phyloP scores from a whole-genome alignment of 2,329 filamentous ascomycete genomes.

The Beauveria australis region DNA sequence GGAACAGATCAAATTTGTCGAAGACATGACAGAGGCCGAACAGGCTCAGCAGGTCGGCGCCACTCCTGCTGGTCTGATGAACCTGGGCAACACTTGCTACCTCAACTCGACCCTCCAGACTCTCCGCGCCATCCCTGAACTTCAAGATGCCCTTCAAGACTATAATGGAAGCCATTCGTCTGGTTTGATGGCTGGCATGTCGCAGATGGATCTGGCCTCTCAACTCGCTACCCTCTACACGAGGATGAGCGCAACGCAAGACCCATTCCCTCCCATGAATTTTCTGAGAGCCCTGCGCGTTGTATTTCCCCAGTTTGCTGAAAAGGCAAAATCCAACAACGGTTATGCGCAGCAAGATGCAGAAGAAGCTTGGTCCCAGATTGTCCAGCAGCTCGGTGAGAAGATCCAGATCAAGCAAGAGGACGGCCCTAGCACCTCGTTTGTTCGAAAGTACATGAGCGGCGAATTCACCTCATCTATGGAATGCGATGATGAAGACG shows the following conservation, averaged over 20 bases:
- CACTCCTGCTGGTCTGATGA: constrained; percentile 79
- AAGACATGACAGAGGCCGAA: constrained; percentile 97
- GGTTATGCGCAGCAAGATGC: constrained; percentile 97
- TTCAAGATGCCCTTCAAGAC: constrained; percentile 67
- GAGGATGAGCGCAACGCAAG: constrained; percentile 81
- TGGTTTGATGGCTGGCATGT: constrained; percentile 35
- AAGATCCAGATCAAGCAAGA: constrained; percentile 61
- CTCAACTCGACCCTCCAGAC: constrained; percentile 96
- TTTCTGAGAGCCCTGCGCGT: constrained; percentile 75
- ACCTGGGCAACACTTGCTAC: constrained; percentile 97
- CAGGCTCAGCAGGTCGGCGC: constrained; percentile 74
- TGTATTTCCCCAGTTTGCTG: constrained; percentile 86
- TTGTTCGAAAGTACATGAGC: constrained; percentile 85
- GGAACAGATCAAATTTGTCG: constrained; percentile 77
- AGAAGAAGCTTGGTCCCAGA: constrained; percentile 96
- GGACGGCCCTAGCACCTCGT: constrained; percentile 50
- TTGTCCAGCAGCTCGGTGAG: constrained; percentile 72
- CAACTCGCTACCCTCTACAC: constrained; percentile 79
- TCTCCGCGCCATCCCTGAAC: constrained; percentile 78
- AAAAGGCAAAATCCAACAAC: constrained; percentile 71
- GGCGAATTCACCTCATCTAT: constrained; percentile 72
- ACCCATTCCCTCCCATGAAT: constrained; percentile 72
- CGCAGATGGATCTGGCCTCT: constrained; percentile 61
- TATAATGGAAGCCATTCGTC: constrained; percentile 33
- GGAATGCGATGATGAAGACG: constrained; percentile 74